Evolutionary conservation across 1,139 yeast genomes (phyloP), one percentile per base, ranked within the genome.

Genomic region (Geotrichum candidum): DNA sequence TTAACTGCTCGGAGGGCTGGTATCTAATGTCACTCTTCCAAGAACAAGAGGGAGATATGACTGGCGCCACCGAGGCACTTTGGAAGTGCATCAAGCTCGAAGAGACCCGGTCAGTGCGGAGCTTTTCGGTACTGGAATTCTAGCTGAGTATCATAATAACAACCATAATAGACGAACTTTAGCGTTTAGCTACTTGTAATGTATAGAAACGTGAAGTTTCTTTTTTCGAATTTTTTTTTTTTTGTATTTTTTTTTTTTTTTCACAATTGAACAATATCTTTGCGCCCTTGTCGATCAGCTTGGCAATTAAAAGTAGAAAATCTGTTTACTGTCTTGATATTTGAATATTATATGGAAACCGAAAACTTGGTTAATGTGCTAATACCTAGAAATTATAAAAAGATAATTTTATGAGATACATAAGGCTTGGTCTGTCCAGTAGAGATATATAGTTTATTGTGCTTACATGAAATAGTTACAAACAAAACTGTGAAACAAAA

Each of bases 31-130:
- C 91, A 3, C 76, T 81, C 67, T 79, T 88, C 48, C 87, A 87
- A 70, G 94, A 87, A 67, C 76, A 72, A 33, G 78, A 84, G 55
- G 87, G 83, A 54, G 90, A 88, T 68, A 78, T 77, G 62, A 75
- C 78, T 1, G 77, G 82, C 61, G 79, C 85, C 63, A 81, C 82
- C 33, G 72, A 77, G 58, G 80, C 88, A 35, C 76, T 88, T 65
- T 84, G 92, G 86, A 82, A 77, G 69, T 82, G 90, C 70, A 82
- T 89, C 25, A 85, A 83, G 65, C 78, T 87, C 66, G 94, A 88
- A 68, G 90, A 86, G 68, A 70, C 73, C 31, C 77, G 88, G 59
- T 89, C 92, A 0, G 87, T 87, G 31, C 79, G 96, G 29, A 53
- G 57, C 31, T 60, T 53, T 29, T 29, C 53, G 2, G 33, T 57